These are phyloP conservation scores for Cyclospora cayetanensis DNA, from an alignment of 169 alveolate species.

Conservation along the genomic window DNA sequence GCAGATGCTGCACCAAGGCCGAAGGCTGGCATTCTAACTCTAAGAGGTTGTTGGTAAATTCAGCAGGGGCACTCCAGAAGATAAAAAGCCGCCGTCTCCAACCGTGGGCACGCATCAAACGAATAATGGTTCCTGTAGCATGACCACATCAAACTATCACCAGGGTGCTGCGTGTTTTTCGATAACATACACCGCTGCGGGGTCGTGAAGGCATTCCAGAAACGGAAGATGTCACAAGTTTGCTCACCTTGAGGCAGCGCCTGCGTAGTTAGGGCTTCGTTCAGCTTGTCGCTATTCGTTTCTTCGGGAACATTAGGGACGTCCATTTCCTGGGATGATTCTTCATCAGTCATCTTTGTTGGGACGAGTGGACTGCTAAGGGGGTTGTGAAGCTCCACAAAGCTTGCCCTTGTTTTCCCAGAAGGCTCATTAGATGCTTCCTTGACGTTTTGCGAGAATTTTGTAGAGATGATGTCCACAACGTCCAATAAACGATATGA, in stretches of 20 bases:
- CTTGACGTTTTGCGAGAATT: background rate
- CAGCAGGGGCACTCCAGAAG: constrained; percentile 39
- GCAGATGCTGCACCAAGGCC: constrained; percentile 38
- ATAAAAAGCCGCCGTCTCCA: constrained; percentile 42
- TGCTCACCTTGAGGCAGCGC: too few species aligned
- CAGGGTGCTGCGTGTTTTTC: too few species aligned
- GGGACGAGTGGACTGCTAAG: too few species aligned
- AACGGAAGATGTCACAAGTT: too few species aligned
- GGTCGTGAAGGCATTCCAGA: too few species aligned
- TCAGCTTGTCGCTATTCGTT: too few species aligned
- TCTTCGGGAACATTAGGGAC: too few species aligned
- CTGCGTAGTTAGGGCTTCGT: too few species aligned
- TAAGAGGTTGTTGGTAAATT: background rate
- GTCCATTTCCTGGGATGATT: too few species aligned
- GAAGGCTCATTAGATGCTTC: background rate
- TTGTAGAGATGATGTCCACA: background rate
- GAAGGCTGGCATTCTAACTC: constrained; percentile 62
- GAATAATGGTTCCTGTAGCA: background rate
- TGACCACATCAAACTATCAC: too few species aligned
- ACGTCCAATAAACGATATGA: background rate
- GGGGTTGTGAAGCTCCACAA: background rate
- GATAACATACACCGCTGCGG: too few species aligned
- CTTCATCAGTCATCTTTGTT: too few species aligned
- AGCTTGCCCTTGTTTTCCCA: background rate
- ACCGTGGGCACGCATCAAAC: constrained; percentile 37